These are phyloP conservation scores for Leccinum broughii DNA, from an alignment of 768 basidiomycete genomes.

Conservation along the genomic window DNA sequence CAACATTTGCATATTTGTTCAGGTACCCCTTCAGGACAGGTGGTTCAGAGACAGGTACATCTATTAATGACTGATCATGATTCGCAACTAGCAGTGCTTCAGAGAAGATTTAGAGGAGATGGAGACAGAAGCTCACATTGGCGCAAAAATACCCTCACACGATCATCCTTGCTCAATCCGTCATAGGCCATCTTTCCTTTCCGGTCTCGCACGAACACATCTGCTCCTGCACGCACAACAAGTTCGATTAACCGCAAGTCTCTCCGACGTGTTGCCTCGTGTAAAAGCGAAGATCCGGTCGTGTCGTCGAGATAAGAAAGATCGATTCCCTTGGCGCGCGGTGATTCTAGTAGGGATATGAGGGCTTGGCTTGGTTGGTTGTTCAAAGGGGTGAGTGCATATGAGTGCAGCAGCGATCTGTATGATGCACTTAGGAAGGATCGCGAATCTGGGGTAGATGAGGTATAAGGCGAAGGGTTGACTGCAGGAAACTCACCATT, in stretches of 20 bases:
- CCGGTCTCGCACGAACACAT: slow-evolving; percentile 83
- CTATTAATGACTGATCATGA: slow-evolving; percentile 72
- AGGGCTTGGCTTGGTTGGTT: slow-evolving; percentile 46
- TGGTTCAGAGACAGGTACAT: slow-evolving; percentile 49
- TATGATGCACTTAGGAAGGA: slow-evolving; percentile 73
- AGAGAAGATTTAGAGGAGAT: slow-evolving; percentile 2
- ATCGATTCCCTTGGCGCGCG: slow-evolving; percentile 70
- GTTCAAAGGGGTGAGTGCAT: slow-evolving; percentile 60
- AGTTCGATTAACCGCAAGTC: slow-evolving; percentile 82
- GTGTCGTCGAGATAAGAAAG: slow-evolving; percentile 78
- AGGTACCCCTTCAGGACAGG: slow-evolving; percentile 73
- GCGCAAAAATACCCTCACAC: slow-evolving; percentile 76
- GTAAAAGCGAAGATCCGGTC: slow-evolving; percentile 77
- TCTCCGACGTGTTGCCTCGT: slow-evolving; percentile 82
- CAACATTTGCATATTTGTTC: slow-evolving; percentile 92
- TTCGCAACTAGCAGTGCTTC: slow-evolving; percentile 59
- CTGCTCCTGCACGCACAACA: slow-evolving; percentile 82
- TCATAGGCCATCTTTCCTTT: slow-evolving; percentile 70
- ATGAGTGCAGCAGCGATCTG: slow-evolving; percentile 69
- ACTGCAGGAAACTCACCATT: slow-evolving; percentile 49
- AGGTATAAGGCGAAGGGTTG: slow-evolving; percentile 1
- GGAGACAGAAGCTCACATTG: slow-evolving; percentile 60
- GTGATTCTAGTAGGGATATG: slow-evolving; percentile 61
- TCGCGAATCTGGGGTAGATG: slow-evolving; percentile 62
- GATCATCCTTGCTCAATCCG: slow-evolving; percentile 74